phyloP scores from a whole-genome alignment of 208 protist genomes.

The Phytomonas sp. region DNA sequence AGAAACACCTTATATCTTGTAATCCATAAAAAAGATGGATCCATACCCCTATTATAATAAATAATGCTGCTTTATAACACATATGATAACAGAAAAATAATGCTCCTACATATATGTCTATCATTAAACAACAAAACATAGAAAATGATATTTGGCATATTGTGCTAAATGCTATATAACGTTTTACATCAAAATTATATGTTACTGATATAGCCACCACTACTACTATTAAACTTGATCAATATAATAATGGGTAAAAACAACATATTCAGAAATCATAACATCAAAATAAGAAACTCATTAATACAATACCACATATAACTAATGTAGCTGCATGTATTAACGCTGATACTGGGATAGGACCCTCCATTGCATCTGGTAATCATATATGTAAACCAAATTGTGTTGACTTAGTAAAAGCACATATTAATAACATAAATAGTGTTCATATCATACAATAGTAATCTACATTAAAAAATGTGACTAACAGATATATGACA shows the following conservation, averaged over 20 bases:
- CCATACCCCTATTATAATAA: conserved; percentile 75
- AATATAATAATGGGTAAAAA: conserved; percentile 73
- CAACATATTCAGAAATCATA: conserved; percentile 84
- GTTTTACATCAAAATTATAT: conserved; percentile 84
- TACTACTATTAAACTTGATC: conserved; percentile 68
- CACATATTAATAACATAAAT: conserved; percentile 57
- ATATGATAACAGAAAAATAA: conserved; percentile 70
- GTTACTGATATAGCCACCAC: conserved; percentile 54
- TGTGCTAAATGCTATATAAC: conserved; percentile 78
- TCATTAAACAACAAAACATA: conserved; percentile 71
- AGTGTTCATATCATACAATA: conserved; percentile 42
- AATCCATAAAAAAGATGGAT: conserved; percentile 80
- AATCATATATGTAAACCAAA: conserved; percentile 64
- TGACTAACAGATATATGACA: conserved; percentile 37
- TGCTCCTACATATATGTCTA: conserved; percentile 64
- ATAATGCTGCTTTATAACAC: conserved; percentile 73
- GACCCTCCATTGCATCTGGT: conserved; percentile 66
- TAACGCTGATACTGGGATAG: conserved; percentile 62
- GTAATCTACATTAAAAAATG: conserved; percentile 67
- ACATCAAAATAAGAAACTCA: conserved; percentile 59
- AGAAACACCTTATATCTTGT: conserved; percentile 63
- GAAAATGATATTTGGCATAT: conserved; percentile 86
- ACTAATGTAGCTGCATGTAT: conserved; percentile 62
- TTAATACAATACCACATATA: conserved; percentile 58
- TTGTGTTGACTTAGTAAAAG: conserved; percentile 66